A percentile compares a stretch with the other conserved stretches of the same genome.
phyloP scores from a whole-genome alignment of 1,284 basidiomycete genomes.

The Trichosporon faecale region DNA sequence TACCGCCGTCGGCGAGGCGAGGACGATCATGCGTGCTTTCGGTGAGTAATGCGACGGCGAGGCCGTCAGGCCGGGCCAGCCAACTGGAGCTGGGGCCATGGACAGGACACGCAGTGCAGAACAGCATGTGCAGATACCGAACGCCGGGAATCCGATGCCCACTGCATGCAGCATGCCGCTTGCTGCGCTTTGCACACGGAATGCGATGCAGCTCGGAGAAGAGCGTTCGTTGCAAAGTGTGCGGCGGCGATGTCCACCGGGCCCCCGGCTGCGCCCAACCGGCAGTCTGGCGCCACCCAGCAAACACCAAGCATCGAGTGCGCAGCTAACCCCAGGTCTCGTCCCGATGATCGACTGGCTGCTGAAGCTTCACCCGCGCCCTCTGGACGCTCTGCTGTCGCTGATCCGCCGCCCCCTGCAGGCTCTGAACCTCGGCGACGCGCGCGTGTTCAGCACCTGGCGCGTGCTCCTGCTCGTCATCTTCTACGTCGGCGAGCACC shows the following conservation, averaged over 20 bases:
- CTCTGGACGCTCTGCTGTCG: slow-evolving; percentile 28
- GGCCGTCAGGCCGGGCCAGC: neutral
- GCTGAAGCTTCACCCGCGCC: slow-evolving; percentile 39
- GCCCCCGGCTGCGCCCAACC: neutral
- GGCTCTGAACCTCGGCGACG: slow-evolving; percentile 22
- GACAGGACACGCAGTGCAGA: no score
- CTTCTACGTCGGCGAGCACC: slow-evolving; percentile 50
- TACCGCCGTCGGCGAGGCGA: slow-evolving; percentile 41
- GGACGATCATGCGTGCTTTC: slow-evolving; percentile 48
- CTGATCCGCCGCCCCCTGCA: slow-evolving; percentile 24
- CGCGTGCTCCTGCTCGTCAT: slow-evolving; percentile 40
- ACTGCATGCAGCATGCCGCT: neutral
- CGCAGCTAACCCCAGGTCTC: slow-evolving; percentile 28
- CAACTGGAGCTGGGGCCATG: no score
- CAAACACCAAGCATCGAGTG: neutral
- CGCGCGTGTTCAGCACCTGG: slow-evolving; percentile 39
- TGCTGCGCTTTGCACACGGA: neutral
- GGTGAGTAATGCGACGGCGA: slow-evolving; percentile 33
- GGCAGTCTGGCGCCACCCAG: neutral
- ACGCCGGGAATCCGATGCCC: neutral
- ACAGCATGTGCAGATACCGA: neutral
- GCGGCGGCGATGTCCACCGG: neutral
- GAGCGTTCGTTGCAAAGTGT: neutral
- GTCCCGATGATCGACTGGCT: slow-evolving; percentile 45
- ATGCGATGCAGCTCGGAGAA: neutral